Base-by-base conservation (phyloP, 352 stramenopile species). In the Achlya hypogyna region DNA sequence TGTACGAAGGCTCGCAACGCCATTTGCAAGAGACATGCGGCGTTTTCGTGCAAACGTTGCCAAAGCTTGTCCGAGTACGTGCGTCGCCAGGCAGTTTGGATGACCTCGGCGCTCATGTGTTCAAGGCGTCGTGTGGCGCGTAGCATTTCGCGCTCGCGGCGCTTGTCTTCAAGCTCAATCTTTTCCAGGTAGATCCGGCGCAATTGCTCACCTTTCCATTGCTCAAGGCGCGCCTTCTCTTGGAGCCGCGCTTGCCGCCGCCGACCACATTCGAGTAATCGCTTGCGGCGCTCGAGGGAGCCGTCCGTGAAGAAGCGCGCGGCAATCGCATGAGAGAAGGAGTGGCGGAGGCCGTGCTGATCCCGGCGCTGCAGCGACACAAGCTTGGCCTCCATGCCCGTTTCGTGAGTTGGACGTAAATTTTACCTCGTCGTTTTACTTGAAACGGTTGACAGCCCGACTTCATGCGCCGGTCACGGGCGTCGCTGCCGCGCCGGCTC, bases 311-410 rank as follows among this genome's bases (percentile, higher is more conserved):
- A 67, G 42, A 67, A 67, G 5, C 60, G 22, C 18, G 60, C 43
- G 10, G 60, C 60, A 6, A 67, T 67, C 5, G 60, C 42, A 6
- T 18, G 51, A 10, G 60, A 67, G 35, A 67, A 67, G 2, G 45
- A 22, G 32, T 67, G 38, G 38, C 60, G 60, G 4, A 67, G 38
- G 10, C 27, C 60, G 35, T 67, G 42, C 42, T 51, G 60, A 18
- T 67, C n/a, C 6, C 42, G 42, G 18, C 51, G 60, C 60, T 67
- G 60, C 47, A 67, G 60, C 28, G n/a, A 22, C 34, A 67, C 60
- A 6, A 67, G 16, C 43, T 35, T 54, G 8, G 60, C 60, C 32
- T 67, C 60, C 60, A 67, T 22, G 25, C 25, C 49, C 22, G 47
- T 63, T n/a, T 27, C 52, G 25, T 35, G 18, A 58, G n/a, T n/a